phyloP scores from a whole-genome alignment of 2,329 filamentous ascomycete genomes.

The Shiraia bambusicola region DNA sequence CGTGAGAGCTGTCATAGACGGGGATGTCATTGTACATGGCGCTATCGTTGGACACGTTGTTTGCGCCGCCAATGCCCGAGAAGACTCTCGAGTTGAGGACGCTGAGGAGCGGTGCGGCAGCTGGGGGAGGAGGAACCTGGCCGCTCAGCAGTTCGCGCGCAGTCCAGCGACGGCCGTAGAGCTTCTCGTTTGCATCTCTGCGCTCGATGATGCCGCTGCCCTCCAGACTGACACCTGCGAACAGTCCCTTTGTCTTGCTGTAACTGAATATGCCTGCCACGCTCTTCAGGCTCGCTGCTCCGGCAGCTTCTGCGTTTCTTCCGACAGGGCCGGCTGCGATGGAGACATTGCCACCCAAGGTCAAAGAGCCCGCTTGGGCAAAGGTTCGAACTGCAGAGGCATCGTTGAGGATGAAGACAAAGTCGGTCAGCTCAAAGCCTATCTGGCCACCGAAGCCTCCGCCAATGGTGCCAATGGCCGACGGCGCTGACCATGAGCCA shows the following conservation, averaged over 20 bases:
- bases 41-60: conserved; percentile 11
- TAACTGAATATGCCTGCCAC: conserved; percentile 95
- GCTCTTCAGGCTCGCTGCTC: conserved; percentile 84
- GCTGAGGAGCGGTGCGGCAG: conserved; percentile 79
- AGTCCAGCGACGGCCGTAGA: conserved; percentile 82
- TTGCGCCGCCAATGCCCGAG: conserved; percentile 59
- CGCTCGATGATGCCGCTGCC: conserved; percentile 91
- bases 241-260: conserved; percentile 95
- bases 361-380: conserved; percentile 86
- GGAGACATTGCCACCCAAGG: conserved; percentile 92
- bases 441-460: conserved; percentile 85
- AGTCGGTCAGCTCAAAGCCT: conserved; percentile 85
- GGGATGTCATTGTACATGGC: conserved; percentile 84
- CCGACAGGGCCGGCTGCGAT: conserved; percentile 93
- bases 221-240: conserved; percentile 92
- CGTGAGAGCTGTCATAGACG: conserved; percentile 79
- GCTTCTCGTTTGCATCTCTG: conserved; percentile 93
- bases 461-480: conserved; percentile 77
- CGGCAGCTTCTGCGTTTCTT: conserved; percentile 92
- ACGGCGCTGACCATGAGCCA: conserved; percentile 78
- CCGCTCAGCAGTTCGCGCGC: conserved; percentile 82
- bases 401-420: conserved; percentile 98
- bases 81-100: conserved; percentile 86
- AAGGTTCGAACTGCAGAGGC: conserved; percentile 86
- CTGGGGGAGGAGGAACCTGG: conserved; percentile 72